phyloP scores from a whole-genome alignment of 371 early-diverging fungal species.

The Rhizopus delemar region DNA sequence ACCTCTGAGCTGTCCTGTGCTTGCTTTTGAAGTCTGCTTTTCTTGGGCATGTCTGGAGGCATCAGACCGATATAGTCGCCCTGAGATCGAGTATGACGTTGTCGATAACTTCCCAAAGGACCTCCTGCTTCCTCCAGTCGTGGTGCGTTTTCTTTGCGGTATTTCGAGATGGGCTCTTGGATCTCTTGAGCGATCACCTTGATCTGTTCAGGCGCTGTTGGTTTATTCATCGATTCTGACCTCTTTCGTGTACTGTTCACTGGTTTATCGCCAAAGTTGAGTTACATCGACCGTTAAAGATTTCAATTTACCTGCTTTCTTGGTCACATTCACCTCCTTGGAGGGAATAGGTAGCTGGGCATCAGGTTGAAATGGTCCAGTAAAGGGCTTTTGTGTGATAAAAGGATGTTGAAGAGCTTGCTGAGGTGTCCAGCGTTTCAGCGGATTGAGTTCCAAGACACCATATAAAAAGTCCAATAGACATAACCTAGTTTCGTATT shows the following conservation, averaged over 20 bases:
- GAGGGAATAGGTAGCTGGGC: slow-evolving; percentile 16
- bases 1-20: neutral
- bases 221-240: slow-evolving; percentile 26
- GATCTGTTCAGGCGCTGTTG: slow-evolving; percentile 22
- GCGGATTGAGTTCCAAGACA: slow-evolving; percentile 84
- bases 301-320: neutral
- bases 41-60: slow-evolving; percentile 17
- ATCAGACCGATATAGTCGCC: slow-evolving; percentile 38
- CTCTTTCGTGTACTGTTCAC: slow-evolving; percentile 8
- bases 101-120: slow-evolving; percentile 14
- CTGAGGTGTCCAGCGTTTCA: slow-evolving; percentile 91
- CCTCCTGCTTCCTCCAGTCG: neutral
- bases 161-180: slow-evolving; percentile 20
- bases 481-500: slow-evolving; percentile 64
- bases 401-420: slow-evolving; percentile 95
- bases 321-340: neutral
- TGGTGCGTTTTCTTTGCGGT: slow-evolving; percentile 7
- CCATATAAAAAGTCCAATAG: slow-evolving; percentile 90
- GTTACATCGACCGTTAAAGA: neutral
- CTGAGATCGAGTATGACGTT: slow-evolving; percentile 39
- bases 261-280: slow-evolving; percentile 10
- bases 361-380: slow-evolving; percentile 59
- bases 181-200: slow-evolving; percentile 18
- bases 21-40: slow-evolving; percentile 2
- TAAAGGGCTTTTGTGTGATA: slow-evolving; percentile 83